These are phyloP conservation scores for Xylariaceae sp. DNA, from an alignment of 2,329 filamentous ascomycete genomes.

Conservation along the genomic window DNA sequence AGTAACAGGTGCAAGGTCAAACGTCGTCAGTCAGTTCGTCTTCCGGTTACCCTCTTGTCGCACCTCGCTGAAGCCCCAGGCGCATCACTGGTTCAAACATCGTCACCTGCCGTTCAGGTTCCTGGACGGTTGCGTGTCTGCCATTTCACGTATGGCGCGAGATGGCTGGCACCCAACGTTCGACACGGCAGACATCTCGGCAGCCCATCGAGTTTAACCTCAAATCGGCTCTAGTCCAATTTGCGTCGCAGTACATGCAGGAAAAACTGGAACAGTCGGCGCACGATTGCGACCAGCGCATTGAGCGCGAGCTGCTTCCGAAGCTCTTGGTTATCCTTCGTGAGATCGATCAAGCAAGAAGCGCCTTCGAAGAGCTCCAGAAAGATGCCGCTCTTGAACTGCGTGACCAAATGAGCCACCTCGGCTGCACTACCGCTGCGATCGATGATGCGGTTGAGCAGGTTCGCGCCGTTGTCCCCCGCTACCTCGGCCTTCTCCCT, in stretches of 20 bases:
- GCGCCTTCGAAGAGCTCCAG: slow-evolving; percentile 25
- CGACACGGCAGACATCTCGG: slow-evolving; percentile 8
- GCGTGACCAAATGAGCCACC: slow-evolving; percentile 23
- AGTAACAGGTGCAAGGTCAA: no score
- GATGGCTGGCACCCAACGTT: slow-evolving; percentile 19
- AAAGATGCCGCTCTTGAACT: slow-evolving; percentile 22
- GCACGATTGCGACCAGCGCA: slow-evolving; percentile 24
- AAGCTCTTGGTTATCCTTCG: slow-evolving; percentile 24
- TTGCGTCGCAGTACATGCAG: slow-evolving; percentile 26
- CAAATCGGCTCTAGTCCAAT: slow-evolving; percentile 25
- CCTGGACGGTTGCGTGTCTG: neutral
- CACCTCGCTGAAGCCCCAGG: neutral
- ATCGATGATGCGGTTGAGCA: slow-evolving; percentile 22
- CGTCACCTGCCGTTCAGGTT: neutral
- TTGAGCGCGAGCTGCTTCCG: slow-evolving; percentile 26
- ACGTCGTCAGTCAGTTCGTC: neutral
- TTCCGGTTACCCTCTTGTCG: neutral
- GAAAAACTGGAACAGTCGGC: slow-evolving; percentile 26
- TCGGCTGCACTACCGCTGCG: slow-evolving; percentile 21
- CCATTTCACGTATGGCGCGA: slow-evolving; percentile 12
- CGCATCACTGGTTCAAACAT: neutral
- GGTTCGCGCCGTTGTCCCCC: slow-evolving; percentile 22
- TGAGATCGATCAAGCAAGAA: slow-evolving; percentile 27
- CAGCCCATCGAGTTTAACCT: slow-evolving; percentile 18
- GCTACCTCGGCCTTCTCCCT: slow-evolving; percentile 24